These are phyloP conservation scores for Fusarium lyarnte DNA, from an alignment of 2,329 filamentous ascomycete genomes.

Conservation along the genomic window DNA sequence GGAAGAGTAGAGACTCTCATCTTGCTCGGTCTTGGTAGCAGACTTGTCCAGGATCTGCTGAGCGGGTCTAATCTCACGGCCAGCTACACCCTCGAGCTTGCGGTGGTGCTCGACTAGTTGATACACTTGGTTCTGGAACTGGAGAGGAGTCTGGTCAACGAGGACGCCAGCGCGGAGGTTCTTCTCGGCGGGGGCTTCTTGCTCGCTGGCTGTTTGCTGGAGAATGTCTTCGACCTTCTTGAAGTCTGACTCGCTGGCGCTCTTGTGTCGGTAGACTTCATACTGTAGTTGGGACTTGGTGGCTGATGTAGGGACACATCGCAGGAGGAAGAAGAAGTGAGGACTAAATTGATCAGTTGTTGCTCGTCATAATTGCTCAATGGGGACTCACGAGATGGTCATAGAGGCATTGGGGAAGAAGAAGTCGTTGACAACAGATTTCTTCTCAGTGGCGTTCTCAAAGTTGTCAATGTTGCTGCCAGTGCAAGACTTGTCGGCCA, in stretches of 20 bases:
- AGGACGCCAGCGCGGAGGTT: slow-evolving; percentile 10
- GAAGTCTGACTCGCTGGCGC: slow-evolving; percentile 23
- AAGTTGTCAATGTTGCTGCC: slow-evolving; percentile 51
- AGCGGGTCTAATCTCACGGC: slow-evolving; percentile 28
- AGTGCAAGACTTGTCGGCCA: slow-evolving; percentile 47
- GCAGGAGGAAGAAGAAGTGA: slow-evolving; percentile 27
- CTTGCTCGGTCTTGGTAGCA: slow-evolving; percentile 25
- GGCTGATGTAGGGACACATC: slow-evolving; percentile 24
- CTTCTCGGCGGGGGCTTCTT: slow-evolving; percentile 21
- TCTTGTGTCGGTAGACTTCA: slow-evolving; percentile 32
- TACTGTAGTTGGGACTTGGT: slow-evolving; percentile 20
- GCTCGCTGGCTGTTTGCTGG: slow-evolving; percentile 11
- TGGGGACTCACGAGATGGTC: slow-evolving; percentile 51
- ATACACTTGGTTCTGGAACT: slow-evolving; percentile 30
- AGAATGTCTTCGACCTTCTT: slow-evolving; percentile 14
- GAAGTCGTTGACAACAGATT: slow-evolving; percentile 24
- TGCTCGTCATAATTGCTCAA: slow-evolving; percentile 51
- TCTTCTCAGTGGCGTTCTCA: slow-evolving; percentile 8
- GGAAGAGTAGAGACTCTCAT: slow-evolving; percentile 24
- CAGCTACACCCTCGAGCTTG: slow-evolving; percentile 19
- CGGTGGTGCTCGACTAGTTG: slow-evolving; percentile 30
- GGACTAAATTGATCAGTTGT: slow-evolving; percentile 47
- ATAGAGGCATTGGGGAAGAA: slow-evolving; percentile 37
- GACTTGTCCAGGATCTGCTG: slow-evolving; percentile 26
- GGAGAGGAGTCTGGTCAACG: slow-evolving; percentile 11